A percentile compares a stretch with the other conserved stretches of the same genome.
phyloP scores from a whole-genome alignment of 805 yeast species.

The Starmerella geochares region DNA sequence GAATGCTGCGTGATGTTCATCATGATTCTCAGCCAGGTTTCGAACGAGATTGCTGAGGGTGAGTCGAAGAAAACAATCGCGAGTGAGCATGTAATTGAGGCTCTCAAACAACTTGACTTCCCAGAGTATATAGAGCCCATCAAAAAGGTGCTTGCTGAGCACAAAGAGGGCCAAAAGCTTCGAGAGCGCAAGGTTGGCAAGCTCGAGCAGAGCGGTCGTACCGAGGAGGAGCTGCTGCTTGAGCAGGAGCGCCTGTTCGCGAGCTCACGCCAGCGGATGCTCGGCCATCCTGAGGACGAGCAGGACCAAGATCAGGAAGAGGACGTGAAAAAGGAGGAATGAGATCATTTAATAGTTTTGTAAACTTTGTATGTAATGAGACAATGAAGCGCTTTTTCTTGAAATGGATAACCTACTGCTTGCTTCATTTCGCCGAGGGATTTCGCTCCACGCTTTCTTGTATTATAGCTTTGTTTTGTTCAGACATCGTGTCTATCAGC shows the following conservation, averaged over 20 bases:
- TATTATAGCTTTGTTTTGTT: slow-evolving; percentile 33
- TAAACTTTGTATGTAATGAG: background rate
- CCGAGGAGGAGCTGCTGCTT: slow-evolving; percentile 82
- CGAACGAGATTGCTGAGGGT: slow-evolving; percentile 90
- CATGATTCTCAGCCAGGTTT: slow-evolving; percentile 86
- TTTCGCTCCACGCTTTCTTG: slow-evolving; percentile 28
- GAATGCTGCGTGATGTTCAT: slow-evolving; percentile 94
- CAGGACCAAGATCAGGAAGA: slow-evolving; percentile 1
- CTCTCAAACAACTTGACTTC: slow-evolving; percentile 78
- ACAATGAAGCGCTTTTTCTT: background rate
- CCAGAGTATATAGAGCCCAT: slow-evolving; percentile 73
- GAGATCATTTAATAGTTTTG: background rate
- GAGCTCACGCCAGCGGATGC: slow-evolving; percentile 25
- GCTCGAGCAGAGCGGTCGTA: slow-evolving; percentile 80
- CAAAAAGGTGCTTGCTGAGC: slow-evolving; percentile 69
- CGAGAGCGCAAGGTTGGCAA: slow-evolving; percentile 87
- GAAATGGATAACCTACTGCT: too few species aligned
- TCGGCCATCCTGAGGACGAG: slow-evolving; percentile 18
- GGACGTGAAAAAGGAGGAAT: slow-evolving; percentile 5
- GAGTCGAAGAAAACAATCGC: slow-evolving; percentile 95
- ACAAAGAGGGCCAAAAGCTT: slow-evolving; percentile 73
- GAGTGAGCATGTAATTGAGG: slow-evolving; percentile 88
- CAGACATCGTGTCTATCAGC: slow-evolving; percentile 36
- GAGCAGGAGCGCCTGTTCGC: slow-evolving; percentile 89
- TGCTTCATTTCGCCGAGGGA: too few species aligned